A percentile compares a stretch with the other conserved stretches of the same genome.
These are phyloP conservation scores for Rhynchospora tenuis DNA, from an alignment of 176 grass and related monocot genomes.

Conservation along the genomic window DNA sequence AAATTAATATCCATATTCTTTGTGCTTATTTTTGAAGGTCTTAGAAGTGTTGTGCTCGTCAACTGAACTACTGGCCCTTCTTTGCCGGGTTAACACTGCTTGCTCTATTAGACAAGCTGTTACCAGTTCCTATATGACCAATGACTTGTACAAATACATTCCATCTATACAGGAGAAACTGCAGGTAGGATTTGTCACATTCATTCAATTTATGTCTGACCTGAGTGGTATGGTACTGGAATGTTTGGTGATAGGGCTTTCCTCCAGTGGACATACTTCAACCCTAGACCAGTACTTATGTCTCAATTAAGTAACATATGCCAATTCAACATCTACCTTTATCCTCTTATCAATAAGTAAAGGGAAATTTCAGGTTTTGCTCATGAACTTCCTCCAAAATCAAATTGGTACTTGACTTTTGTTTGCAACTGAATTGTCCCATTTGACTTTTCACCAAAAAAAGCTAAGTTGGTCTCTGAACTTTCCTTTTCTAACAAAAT, in stretches of 20 bases:
- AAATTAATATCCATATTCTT: neutral
- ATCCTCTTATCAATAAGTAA: neutral
- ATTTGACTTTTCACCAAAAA: neutral
- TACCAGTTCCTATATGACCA: slow-evolving; percentile 28
- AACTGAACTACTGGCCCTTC: slow-evolving; percentile 47
- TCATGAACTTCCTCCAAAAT: neutral
- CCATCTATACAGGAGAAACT: slow-evolving; percentile 62
- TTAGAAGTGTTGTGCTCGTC: slow-evolving; percentile 54
- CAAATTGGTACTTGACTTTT: neutral
- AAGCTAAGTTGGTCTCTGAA: neutral
- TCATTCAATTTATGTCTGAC: neutral
- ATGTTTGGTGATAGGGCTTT: neutral
- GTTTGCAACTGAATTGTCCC: too few species aligned
- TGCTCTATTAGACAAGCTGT: slow-evolving; percentile 41
- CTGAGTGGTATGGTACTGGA: neutral
- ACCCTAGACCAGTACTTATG: neutral
- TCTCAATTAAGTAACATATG: neutral
- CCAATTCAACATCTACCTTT: neutral
- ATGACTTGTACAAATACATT: slow-evolving; percentile 58
- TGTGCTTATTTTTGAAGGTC: slow-evolving; percentile 39
- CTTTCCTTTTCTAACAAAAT: neutral
- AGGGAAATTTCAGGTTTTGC: neutral
- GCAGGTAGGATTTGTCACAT: slow-evolving; percentile 32
- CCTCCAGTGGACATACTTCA: neutral
- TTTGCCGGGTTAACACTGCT: slow-evolving; percentile 44